Base-by-base conservation (phyloP, 73 alveolate genomes). In the Stentor roeselii region DNA sequence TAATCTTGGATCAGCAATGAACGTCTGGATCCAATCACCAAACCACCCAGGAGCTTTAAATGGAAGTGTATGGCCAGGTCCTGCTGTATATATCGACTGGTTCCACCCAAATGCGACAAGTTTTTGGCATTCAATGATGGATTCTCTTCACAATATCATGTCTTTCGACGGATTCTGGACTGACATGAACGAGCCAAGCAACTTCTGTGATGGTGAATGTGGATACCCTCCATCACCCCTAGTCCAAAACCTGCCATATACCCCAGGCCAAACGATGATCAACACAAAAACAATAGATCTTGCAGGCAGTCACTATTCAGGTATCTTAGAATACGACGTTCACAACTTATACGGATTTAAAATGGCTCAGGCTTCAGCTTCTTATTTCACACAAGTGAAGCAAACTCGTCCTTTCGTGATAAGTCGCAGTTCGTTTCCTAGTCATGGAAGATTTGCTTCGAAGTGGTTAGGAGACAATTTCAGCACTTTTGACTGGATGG, bases 391-490 rank as follows among this genome's bases (percentile, higher is more conserved):
- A 15, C 91, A 83, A 35, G 39, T 75, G 3, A 78, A 78, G 6
- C 60, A 86, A 3, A 88, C 86, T 39, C 87, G 99, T 78, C 98
- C 99, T 3, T 97, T 96, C 90, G 80, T 95, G 37, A 59, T 97
- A 50, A 91, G 98, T 0, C 95, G 99, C 91, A 91, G 97, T 42
- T 88, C 94, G 82, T 92, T 95, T 89, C 96, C 98, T 60, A 99
- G 99, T 6, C 92, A 91, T 42, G 99, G 99, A 40, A 95, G 92
- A 86, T 96, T 89, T 90, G 98, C 97, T 58, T 93, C 94, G 80
- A 99, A 97, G 84, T 97, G 99, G 99, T 82, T 94, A 78, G 99
- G 99, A 3, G 99, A 97, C 88, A 97, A 97, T 89, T 87, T 84
- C 60, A 90, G 99, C 21, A 85, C 92, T 37, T 95, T 90, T 87